Evolutionary conservation across 2,329 filamentous ascomycete genomes (phyloP).

Genomic region (Akanthomyces uredinophilus): DNA sequence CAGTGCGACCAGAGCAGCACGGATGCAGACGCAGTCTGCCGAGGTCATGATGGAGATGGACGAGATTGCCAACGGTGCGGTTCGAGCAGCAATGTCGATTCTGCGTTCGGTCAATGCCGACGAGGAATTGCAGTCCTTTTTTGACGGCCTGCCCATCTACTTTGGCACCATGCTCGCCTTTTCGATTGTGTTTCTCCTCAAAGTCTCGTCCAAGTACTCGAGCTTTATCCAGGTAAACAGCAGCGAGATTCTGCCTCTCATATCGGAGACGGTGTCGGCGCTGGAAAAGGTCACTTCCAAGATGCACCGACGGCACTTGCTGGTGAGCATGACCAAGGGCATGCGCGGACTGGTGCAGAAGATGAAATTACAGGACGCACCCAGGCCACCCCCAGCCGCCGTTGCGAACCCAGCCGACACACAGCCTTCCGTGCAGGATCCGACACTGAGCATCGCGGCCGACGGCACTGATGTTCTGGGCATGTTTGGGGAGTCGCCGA

Average conservation of each 20-base stretch:
- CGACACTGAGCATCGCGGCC: neutral
- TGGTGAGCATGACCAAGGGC: slow-evolving; percentile 13
- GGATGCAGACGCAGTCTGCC: slow-evolving; percentile 3
- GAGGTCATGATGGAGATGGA: slow-evolving; percentile 11
- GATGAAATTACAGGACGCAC: neutral
- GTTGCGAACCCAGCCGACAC: neutral
- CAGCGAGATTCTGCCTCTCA: slow-evolving; percentile 7
- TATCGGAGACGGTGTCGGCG: slow-evolving; percentile 5
- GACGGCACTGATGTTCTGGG: neutral
- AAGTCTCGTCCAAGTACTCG: slow-evolving; percentile 8
- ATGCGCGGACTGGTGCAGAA: slow-evolving; percentile 13
- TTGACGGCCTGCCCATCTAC: slow-evolving; percentile 14
- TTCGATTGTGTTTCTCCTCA: slow-evolving; percentile 11
- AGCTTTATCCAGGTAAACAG: slow-evolving; percentile 8
- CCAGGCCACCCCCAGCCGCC: neutral
- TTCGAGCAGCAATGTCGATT: slow-evolving; percentile 10
- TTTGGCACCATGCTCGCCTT: slow-evolving; percentile 12
- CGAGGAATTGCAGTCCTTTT: slow-evolving; percentile 13
- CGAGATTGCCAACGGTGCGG: slow-evolving; percentile 11
- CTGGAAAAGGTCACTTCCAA: slow-evolving; percentile 9
- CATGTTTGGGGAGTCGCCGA: slow-evolving; percentile 8
- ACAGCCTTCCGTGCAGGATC: slow-evolving; percentile 1
- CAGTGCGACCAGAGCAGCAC: neutral
- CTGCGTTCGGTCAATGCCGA: slow-evolving; percentile 11
- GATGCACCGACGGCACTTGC: slow-evolving; percentile 11